A percentile compares a stretch with the other conserved stretches of the same genome.
These are phyloP conservation scores for Picochlorum sp. DNA, from an alignment of 139 green algal species.

Conservation along the genomic window DNA sequence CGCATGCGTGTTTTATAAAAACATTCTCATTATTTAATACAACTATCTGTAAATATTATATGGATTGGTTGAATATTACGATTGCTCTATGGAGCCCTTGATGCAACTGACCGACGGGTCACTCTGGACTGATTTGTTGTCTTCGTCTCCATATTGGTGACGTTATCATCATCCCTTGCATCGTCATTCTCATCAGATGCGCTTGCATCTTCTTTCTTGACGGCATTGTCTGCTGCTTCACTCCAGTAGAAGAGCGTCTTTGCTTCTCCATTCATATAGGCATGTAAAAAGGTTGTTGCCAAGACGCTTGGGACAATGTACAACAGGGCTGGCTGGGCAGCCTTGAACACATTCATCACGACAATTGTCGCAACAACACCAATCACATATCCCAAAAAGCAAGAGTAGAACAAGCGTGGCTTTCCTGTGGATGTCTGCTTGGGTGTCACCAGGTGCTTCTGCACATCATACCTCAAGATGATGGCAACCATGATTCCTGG, in stretches of 20 bases:
- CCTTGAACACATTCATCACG: constrained; percentile 96
- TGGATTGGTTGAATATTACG: too few species aligned
- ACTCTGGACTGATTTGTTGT: too few species aligned
- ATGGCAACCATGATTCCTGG: constrained; percentile 93
- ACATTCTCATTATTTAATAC: too few species aligned
- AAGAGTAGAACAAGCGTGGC: constrained; percentile 35
- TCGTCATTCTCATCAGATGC: background rate
- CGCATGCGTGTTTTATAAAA: too few species aligned
- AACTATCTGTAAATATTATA: too few species aligned
- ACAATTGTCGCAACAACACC: constrained; percentile 83
- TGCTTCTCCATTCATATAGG: constrained; percentile 47
- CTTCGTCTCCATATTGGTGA: too few species aligned
- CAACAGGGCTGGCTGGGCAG: constrained; percentile 91
- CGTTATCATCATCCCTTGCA: too few species aligned
- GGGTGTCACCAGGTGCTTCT: constrained; percentile 17
- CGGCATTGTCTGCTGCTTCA: constrained; percentile 11
- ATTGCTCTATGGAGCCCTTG: too few species aligned
- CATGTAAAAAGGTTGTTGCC: constrained; percentile 49
- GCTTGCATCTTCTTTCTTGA: background rate
- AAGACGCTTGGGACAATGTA: constrained; percentile 96
- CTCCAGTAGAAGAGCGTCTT: constrained; percentile 27
- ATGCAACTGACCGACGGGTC: too few species aligned
- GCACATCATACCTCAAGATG: constrained; percentile 81
- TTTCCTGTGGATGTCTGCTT: background rate
- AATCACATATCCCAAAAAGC: constrained; percentile 74